Percentiles rank a stretch among this genome's conserved stretches.
Conservation (phyloP, 441 rosid species). For the Daphne laureola region DNA sequence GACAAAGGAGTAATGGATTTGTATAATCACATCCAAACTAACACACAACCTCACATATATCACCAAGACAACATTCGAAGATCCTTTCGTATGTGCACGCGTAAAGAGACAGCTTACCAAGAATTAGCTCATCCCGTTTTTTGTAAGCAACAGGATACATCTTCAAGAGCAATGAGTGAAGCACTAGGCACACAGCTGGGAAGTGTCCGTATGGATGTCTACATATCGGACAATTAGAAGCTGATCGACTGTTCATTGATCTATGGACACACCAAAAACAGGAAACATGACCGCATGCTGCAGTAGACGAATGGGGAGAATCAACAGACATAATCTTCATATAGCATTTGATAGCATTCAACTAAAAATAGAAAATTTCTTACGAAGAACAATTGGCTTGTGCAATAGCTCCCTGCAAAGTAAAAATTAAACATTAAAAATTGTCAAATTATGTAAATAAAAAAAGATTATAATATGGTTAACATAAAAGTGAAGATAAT, state of each 20-base stretch:
- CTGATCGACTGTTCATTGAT: conserved; percentile 31
- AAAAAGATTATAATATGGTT: background rate
- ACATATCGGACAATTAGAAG: conserved; percentile 66
- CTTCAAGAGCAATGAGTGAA: conserved; percentile 61
- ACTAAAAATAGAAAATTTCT: conserved; percentile 15
- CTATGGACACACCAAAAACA: conserved; percentile 88
- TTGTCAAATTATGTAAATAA: background rate
- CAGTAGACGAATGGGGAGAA: conserved; percentile 11
- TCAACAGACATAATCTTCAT: background rate
- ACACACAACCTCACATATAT: too few species aligned
- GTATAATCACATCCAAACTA: too few species aligned
- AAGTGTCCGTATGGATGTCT: conserved; percentile 57
- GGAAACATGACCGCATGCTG: conserved; percentile 86
- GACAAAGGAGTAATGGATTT: too few species aligned
- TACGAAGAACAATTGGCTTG: conserved; percentile 78
- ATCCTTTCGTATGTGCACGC: background rate
- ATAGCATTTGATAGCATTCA: background rate
- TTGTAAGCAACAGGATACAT: conserved; percentile 49
- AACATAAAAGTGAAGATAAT: too few species aligned
- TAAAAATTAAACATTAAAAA: conserved; percentile 7
- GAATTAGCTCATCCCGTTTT: conserved; percentile 43
- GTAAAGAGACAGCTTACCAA: conserved; percentile 30
- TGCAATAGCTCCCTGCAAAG: conserved; percentile 71
- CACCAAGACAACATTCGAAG: background rate
- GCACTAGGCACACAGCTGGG: conserved; percentile 49